Percentiles rank a stretch among this genome's conserved stretches.
Evolutionary conservation across 495 filamentous ascomycete genomes (phyloP).

Genomic region (Neurospora sp.): DNA sequence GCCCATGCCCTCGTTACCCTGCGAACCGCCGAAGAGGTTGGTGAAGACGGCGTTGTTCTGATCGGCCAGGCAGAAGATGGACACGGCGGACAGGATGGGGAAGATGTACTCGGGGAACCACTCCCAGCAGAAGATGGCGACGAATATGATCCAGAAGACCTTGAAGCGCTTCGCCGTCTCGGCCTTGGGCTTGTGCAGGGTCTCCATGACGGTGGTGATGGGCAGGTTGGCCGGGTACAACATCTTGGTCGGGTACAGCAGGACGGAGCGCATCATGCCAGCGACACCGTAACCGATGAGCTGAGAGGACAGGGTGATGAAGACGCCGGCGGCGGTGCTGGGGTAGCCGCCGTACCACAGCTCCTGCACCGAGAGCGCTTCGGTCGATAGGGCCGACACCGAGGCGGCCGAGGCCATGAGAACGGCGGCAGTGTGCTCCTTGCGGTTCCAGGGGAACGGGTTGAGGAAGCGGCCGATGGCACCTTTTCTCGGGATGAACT

Average conservation of each 20-base stretch:
- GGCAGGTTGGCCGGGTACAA: conserved; percentile 34
- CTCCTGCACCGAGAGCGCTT: conserved; percentile 32
- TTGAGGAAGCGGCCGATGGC: conserved; percentile 31
- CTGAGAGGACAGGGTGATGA: conserved; percentile 33
- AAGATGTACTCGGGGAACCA: conserved; percentile 46
- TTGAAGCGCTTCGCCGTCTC: conserved; percentile 28
- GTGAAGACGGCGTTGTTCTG: conserved; percentile 44
- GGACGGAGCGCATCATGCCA: conserved; percentile 40
- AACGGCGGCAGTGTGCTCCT: conserved; percentile 35
- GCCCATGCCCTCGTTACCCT: conserved; percentile 41
- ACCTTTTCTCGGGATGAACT: neutral
- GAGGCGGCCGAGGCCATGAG: conserved; percentile 35
- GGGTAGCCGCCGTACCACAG: conserved; percentile 34
- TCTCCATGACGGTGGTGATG: conserved; percentile 31
- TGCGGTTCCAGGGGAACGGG: conserved; percentile 28
- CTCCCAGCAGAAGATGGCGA: conserved; percentile 36
- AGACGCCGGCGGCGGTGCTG: conserved; percentile 25
- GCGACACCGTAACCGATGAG: conserved; percentile 46
- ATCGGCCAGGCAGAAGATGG: conserved; percentile 46
- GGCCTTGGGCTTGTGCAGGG: conserved; percentile 25
- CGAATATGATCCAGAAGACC: conserved; percentile 33
- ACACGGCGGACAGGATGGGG: conserved; percentile 42
- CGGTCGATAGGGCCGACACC: conserved; percentile 21
- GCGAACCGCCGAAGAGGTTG: conserved; percentile 45
- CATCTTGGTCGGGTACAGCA: conserved; percentile 44